Conservation (phyloP, 768 basidiomycete species). For the Flagelloscypha sp. region DNA sequence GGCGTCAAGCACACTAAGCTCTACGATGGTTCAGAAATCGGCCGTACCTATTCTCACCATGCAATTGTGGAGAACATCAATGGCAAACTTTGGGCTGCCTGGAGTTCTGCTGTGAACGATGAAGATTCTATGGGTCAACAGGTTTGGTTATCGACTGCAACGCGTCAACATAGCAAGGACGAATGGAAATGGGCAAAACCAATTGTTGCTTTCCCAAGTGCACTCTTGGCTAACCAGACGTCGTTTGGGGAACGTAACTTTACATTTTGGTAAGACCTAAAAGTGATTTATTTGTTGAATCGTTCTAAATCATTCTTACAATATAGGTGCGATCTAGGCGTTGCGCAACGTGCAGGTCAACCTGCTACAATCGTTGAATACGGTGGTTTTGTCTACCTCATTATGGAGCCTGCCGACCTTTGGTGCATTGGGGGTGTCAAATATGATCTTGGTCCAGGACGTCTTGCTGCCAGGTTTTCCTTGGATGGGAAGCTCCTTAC, state of each 20-base stretch:
- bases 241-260: not conserved
- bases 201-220: not conserved
- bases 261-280: not conserved
- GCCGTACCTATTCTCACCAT: constrained; percentile 1
- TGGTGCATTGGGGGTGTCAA: not conserved
- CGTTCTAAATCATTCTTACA: too few species aligned
- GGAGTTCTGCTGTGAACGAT: not conserved
- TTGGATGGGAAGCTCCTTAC: not conserved
- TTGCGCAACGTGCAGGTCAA: too few species aligned
- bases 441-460: not conserved
- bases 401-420: not conserved
- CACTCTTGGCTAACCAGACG: not conserved
- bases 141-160: not conserved
- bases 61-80: not conserved
- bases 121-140: constrained; percentile 2
- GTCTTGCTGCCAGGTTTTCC: not conserved
- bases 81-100: not conserved
- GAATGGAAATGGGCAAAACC: too few species aligned
- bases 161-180: too few species aligned
- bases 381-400: not conserved
- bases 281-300: too few species aligned
- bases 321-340: too few species aligned
- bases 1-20: not conserved
- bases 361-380: not conserved
- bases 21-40: not conserved